These are phyloP conservation scores for Hypoxylon intermedium DNA, from an alignment of 495 filamentous ascomycete genomes.

Conservation along the genomic window DNA sequence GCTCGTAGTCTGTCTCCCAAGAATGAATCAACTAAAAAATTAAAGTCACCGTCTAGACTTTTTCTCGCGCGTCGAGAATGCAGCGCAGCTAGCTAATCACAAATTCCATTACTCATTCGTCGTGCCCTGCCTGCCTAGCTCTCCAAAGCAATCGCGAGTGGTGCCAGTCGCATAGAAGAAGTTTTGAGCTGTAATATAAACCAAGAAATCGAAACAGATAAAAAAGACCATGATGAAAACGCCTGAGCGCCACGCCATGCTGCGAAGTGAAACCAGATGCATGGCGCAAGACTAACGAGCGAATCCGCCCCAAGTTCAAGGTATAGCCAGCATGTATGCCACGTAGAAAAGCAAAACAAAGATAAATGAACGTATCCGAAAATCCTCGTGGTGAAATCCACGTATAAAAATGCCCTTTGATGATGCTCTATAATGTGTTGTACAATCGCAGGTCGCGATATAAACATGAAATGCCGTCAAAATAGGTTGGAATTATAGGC, in stretches of 20 bases:
- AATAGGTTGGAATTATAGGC: not conserved
- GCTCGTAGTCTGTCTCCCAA: constrained; percentile 10
- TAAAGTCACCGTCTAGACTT: constrained; percentile 20
- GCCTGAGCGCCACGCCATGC: constrained; percentile 44
- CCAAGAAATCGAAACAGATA: constrained; percentile 10
- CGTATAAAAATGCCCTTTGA: constrained; percentile 4
- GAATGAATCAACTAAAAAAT: too few relatives aligned
- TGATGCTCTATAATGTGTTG: constrained; percentile 31
- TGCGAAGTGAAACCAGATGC: constrained; percentile 31
- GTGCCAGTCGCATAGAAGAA: constrained; percentile 18
- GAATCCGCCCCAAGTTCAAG: constrained; percentile 24
- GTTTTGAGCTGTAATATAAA: constrained; percentile 6
- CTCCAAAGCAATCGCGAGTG: constrained; percentile 21
- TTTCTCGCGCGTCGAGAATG: constrained; percentile 28
- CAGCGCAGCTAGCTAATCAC: constrained; percentile 21
- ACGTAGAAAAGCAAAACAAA: constrained; percentile 25
- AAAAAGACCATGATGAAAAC: constrained; percentile 22
- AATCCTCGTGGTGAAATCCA: constrained; percentile 4
- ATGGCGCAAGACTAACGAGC: constrained; percentile 37
- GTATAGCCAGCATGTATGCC: constrained; percentile 20
- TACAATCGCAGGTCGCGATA: constrained; percentile 26
- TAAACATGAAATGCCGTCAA: constrained; percentile 12
- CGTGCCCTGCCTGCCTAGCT: constrained; percentile 41
- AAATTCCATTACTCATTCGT: constrained; percentile 40
- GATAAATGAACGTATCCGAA: constrained; percentile 35